Base-by-base conservation (phyloP, 1,139 yeast species). In the Groenewaldozyma auringiensis region DNA sequence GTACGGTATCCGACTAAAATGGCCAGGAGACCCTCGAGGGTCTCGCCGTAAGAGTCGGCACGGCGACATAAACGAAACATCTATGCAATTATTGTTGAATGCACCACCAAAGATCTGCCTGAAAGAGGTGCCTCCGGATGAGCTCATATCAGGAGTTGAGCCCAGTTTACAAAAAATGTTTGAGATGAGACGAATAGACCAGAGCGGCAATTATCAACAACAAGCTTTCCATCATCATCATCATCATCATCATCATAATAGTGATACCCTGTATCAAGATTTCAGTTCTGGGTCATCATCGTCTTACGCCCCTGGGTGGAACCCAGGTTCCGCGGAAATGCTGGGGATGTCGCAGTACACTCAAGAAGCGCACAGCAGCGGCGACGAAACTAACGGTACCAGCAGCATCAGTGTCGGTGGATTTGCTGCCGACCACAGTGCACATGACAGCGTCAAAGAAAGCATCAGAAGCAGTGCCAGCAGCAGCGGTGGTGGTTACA, bases 1-100 rank as follows among this genome's bases (percentile, higher is more conserved):
- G 9, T 58, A 58, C 41, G 61, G 58, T 9, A 57, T 58, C 33
- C 49, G 61, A 32, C 50, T 58, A 25, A 58, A 57, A 42, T 58
- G 61, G 61, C 61, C 58, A n/a, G 56, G 50, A 37, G 55, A 52
- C 13, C 37, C 43, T n/a, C 44, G 41, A 29, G 38, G 38, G 21
- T 17, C 38, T 11, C 36, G 47, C 25, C 44, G 42, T 8, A 40
- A 41, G 18, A 39, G 47, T 17, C 33, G 43, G 25, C 13, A 9
- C 25, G 39, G 20, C 36, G 16, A 17, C 14, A 13, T 13, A 21
- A 22, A 17, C 29, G 17, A n/a, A 4, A 20, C 21, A 8, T 40
- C 32, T 14, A 14, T 16, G 20, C 4, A 27, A 18, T 11, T 40
- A n/a, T n/a, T 41, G 18, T 11, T 18, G 3, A 32, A 41, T 27